Evolutionary conservation across 345 rosid species (phyloP).

Genomic region (Camelina laxa): DNA sequence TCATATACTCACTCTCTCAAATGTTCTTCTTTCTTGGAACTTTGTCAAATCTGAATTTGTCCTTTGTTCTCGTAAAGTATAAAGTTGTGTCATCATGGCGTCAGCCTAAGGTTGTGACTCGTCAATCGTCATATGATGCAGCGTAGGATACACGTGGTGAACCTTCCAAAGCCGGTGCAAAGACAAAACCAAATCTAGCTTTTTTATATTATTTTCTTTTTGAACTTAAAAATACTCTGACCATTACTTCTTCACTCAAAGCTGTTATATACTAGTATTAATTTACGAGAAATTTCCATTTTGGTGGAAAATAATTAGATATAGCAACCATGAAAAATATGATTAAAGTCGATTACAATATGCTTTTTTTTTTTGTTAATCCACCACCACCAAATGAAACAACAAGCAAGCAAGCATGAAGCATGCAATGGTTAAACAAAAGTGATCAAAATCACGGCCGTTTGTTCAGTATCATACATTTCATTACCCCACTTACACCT

Average conservation of each 20-base stretch:
- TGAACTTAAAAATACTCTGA: not conserved
- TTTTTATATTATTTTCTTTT: not conserved
- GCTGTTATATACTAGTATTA: not conserved
- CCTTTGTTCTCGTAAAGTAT: not conserved
- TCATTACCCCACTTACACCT: constrained; percentile 15
- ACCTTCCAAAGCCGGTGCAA: constrained; percentile 33
- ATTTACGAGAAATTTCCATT: not conserved
- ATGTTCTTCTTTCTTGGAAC: constrained; percentile 10
- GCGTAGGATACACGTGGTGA: constrained; percentile 46
- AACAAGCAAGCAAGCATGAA: not conserved
- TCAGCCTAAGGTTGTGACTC: constrained; percentile 35
- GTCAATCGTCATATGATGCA: constrained; percentile 38
- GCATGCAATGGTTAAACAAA: not conserved
- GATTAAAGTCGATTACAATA: not conserved
- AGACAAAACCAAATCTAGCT: constrained; percentile 25
- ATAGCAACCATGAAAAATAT: not conserved
- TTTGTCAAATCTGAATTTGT: constrained; percentile 1
- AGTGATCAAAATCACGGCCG: constrained; percentile 26
- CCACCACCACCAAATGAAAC: constrained; percentile 9
- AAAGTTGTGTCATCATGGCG: constrained; percentile 32
- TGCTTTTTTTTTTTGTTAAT: not conserved
- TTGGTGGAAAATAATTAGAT: not conserved
- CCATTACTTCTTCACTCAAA: not conserved
- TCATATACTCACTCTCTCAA: not conserved
- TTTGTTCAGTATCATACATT: constrained; percentile 1